Base-by-base conservation (phyloP, 768 basidiomycete species). In the Naganishia vaughanmartiniae region DNA sequence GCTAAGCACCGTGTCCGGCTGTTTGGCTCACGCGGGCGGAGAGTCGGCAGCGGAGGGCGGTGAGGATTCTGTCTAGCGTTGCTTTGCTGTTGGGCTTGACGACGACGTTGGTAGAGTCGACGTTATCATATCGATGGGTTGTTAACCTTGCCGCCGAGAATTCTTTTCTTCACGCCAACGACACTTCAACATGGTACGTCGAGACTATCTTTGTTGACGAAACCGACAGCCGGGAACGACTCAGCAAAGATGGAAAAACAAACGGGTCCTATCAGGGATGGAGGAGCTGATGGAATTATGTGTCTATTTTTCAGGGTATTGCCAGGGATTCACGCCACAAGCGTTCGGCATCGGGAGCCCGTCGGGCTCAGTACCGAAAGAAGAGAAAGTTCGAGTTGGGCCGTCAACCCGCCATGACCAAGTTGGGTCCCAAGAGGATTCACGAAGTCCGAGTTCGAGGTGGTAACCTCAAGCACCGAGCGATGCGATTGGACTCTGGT, bases 341-440 rank as follows among this genome's bases (percentile, higher is more conserved):
- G 85, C 92, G 94, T 82, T 90, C 93, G 76, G 89, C 87, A 77
- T 89, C 92, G 58, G 95, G 81, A 73, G 81, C 81, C 72, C 77
- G 80, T 60, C 71, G 79, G 73, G 80, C 80, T 33, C 76, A 80
- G 76, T 76, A 76, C 86, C 92, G 95, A 87, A 99, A 99, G 88
- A 99, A 98, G 92, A 89, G 96, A 89, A 97, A 98, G 86, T 98
- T 98, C 84, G 96, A 99, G 87, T 89, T 97, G 79, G 96, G 95
- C 82, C 93, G 96, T 82, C 96, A 98, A 83, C 86, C 96, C 70
- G 96, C 96, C 76, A 93, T 85, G 87, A 99, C 96, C 81, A 97
- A 92, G 86, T 89, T 99, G 74, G 94, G 96, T 63, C 80, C 89
- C 67, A 98, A 98, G 86, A 91, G 96, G 72, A 85, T 99, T 78